Evolutionary conservation across 106 monocot genomes (phyloP).

Genomic region (Phalaenopsis aphrodite): DNA sequence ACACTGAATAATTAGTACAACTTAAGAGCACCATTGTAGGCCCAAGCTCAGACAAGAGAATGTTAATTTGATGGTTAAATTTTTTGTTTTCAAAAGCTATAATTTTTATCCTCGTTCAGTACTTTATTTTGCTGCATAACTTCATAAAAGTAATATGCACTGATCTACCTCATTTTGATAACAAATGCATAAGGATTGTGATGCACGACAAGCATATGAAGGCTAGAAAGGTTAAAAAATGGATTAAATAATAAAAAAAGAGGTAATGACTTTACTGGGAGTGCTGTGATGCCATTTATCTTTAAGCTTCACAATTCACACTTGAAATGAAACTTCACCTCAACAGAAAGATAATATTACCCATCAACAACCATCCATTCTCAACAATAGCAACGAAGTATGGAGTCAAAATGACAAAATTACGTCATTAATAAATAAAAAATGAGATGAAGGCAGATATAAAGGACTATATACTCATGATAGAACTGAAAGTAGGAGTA

Average conservation of each 20-base stretch:
- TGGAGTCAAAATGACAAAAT: not conserved
- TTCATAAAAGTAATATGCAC: not conserved
- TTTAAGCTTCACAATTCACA: not conserved
- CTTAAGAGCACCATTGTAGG: not conserved
- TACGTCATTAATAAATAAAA: not conserved
- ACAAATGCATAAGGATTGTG: not conserved
- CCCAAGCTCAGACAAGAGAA: not conserved
- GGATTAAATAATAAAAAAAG: not conserved
- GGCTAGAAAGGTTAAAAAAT: not conserved
- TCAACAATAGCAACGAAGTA: not conserved
- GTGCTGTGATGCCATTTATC: not conserved
- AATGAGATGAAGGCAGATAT: not conserved
- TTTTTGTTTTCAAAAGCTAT: not conserved
- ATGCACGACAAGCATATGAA: not conserved
- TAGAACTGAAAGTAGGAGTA: not conserved
- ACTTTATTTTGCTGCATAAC: not conserved
- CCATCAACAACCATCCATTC: not conserved
- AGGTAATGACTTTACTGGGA: not conserved
- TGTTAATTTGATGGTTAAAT: not conserved
- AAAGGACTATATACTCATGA: not conserved
- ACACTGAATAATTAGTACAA: not conserved
- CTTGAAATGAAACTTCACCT: not conserved
- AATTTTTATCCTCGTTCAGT: not conserved
- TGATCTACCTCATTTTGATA: not conserved
- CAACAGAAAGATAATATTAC: not conserved